Evolutionary conservation across 768 basidiomycete species (phyloP), one percentile per base, ranked within the genome.

Genomic region (Pisolithus albus): DNA sequence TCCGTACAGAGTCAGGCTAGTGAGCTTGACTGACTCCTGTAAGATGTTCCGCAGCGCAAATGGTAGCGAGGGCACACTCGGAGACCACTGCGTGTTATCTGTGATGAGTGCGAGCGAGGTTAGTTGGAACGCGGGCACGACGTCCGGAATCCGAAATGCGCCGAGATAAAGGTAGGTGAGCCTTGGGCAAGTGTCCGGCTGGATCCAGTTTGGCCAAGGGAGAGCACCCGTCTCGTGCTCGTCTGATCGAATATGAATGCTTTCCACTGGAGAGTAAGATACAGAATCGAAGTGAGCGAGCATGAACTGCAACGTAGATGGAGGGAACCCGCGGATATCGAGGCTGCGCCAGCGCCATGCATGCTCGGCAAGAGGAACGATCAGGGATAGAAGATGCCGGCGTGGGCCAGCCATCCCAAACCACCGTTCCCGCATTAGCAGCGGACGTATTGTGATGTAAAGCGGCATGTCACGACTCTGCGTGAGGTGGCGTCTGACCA

Each of bases 61-160:
- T 19, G 46, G 46, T 6, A 47, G 21, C 5, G 46, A 19, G 13
- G 46, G 46, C 19, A 36, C 13, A 13, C 32, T 36, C 5, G 46
- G 46, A 11, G 46, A n/a, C 46, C 46, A 47, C 19, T 47, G 32
- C 6, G 46, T 47, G 30, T 47, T 47, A 32, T 47, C 46, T 9
- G 46, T 47, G 32, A 47, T 47, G 16, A 47, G 30, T 8, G 46
- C 34, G 18, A 47, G 46, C n/a, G 46, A 36, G 18, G 46, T 21
- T 18, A 47, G 19, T 54, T 52, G 52, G 56, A 56, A 52, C 50
- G 59, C 48, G 56, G 54, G 55, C 49, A 54, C 56, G 55, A 57
- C 51, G 54, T 51, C 51, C 41, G 50, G 48, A 21, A 26, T 52
- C 43, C 41, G 51, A 24, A 46, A 41, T 34, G 46, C 46, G 30